Evolutionary conservation across 768 basidiomycete genomes (phyloP).

Genomic region (Lyophyllum atratum): DNA sequence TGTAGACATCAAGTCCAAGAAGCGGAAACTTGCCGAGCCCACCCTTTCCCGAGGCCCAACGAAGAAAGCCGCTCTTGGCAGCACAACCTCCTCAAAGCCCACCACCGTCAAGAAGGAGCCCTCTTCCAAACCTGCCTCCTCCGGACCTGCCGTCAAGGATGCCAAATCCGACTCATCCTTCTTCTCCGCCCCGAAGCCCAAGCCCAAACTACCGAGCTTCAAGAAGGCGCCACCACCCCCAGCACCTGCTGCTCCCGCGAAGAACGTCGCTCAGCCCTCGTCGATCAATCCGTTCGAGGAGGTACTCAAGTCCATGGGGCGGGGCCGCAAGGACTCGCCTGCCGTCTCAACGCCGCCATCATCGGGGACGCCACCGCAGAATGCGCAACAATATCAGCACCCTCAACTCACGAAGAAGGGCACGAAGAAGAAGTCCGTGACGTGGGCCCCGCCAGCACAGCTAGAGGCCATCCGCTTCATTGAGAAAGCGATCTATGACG

Average conservation of each 20-base stretch:
- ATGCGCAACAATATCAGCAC: slow-evolving; percentile 18
- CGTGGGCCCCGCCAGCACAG: slow-evolving; percentile 74
- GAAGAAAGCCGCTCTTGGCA: slow-evolving; percentile 67
- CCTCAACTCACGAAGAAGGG: slow-evolving; percentile 36
- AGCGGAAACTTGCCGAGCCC: slow-evolving; percentile 69
- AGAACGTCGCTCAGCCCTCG: slow-evolving; percentile 73
- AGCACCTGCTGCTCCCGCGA: slow-evolving; percentile 24
- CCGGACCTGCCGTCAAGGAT: slow-evolving; percentile 55
- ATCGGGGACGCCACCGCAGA: slow-evolving; percentile 32
- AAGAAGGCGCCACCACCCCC: slow-evolving; percentile 64
- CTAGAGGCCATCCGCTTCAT: slow-evolving; percentile 79
- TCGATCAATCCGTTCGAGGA: slow-evolving; percentile 83
- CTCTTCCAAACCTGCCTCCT: background rate
- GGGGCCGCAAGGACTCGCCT: slow-evolving; percentile 62
- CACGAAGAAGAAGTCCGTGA: slow-evolving; percentile 77
- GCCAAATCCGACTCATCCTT: slow-evolving; percentile 87
- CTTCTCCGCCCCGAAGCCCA: slow-evolving; percentile 85
- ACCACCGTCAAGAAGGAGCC: slow-evolving; percentile 61
- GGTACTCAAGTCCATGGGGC: slow-evolving; percentile 74
- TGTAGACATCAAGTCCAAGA: slow-evolving; percentile 64
- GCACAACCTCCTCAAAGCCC: slow-evolving; percentile 41
- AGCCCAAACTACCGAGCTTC: slow-evolving; percentile 83
- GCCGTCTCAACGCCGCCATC: slow-evolving; percentile 58
- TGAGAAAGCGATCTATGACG: slow-evolving; percentile 86
- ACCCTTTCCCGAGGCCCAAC: slow-evolving; percentile 47